Conservation (phyloP, 495 filamentous ascomycete genomes). For the Hypoxylon subgilvum region DNA sequence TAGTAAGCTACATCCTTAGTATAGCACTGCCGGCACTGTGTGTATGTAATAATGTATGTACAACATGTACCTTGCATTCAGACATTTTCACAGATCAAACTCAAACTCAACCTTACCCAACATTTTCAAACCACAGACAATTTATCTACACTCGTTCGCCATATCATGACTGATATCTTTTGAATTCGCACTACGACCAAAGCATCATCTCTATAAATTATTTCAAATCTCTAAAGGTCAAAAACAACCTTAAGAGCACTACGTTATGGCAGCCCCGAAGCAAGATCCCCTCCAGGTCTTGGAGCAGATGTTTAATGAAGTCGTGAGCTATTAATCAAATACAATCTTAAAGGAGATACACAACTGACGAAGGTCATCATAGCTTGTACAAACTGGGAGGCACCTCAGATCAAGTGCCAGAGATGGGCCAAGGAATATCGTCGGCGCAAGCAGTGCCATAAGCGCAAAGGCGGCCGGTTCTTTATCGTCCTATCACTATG, state of each 20-base stretch:
- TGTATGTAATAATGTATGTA: too few species aligned
- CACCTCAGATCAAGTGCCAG: constrained; percentile 48
- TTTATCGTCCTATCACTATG: constrained; percentile 53
- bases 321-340: constrained; percentile 44
- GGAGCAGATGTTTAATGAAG: constrained; percentile 53
- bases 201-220: too few species aligned
- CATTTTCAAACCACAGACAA: too few species aligned
- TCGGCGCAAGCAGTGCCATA: constrained; percentile 38
- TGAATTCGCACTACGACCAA: too few species aligned
- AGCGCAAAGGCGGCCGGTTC: constrained; percentile 46
- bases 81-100: too few species aligned
- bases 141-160: background rate
- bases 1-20: too few species aligned
- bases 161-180: too few species aligned
- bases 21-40: too few species aligned
- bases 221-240: background rate
- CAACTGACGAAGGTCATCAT: constrained; percentile 14
- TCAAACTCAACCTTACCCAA: too few species aligned
- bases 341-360: background rate
- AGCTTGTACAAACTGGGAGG: constrained; percentile 61
- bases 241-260: background rate
- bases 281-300: constrained; percentile 49
- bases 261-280: constrained; percentile 45
- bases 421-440: constrained; percentile 45
- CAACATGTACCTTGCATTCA: too few species aligned